These are phyloP conservation scores for Candolleomyces efflorescens DNA, from an alignment of 768 basidiomycete species.

Conservation along the genomic window DNA sequence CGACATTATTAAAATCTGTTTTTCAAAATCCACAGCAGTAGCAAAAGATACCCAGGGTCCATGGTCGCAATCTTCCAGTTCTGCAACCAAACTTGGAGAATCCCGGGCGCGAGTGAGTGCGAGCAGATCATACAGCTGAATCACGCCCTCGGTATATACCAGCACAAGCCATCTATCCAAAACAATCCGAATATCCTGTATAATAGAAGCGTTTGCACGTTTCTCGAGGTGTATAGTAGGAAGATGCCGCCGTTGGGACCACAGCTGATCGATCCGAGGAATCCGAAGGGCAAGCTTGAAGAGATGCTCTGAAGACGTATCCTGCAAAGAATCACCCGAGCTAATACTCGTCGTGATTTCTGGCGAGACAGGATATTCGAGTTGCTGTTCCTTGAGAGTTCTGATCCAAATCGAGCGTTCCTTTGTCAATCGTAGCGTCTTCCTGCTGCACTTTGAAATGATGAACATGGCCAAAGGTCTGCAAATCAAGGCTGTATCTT, in stretches of 20 bases:
- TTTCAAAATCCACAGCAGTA: constrained; percentile 16
- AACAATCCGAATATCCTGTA: constrained; percentile 37
- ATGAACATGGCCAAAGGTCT: neutral
- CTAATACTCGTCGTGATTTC: neutral
- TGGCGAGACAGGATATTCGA: neutral
- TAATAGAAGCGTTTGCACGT: neutral
- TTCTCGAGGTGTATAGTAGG: neutral
- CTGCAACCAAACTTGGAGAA: neutral
- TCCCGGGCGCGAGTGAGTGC: too few relatives aligned
- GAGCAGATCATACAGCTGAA: constrained; percentile 39
- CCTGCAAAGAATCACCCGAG: neutral
- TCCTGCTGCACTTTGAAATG: neutral
- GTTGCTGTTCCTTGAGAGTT: neutral
- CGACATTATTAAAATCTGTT: constrained; percentile 4
- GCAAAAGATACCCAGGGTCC: constrained; percentile 19
- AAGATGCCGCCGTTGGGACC: neutral
- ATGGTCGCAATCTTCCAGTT: constrained; percentile 2
- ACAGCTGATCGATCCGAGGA: neutral
- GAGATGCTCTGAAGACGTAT: neutral
- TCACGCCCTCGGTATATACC: constrained; percentile 36
- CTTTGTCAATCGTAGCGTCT: neutral
- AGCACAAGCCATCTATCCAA: constrained; percentile 46
- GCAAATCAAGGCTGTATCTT: neutral
- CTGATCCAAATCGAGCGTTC: neutral
- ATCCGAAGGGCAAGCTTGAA: neutral